Base-by-base conservation (phyloP, 257 asterid genomes). In the Salvia miltiorrhiza region DNA sequence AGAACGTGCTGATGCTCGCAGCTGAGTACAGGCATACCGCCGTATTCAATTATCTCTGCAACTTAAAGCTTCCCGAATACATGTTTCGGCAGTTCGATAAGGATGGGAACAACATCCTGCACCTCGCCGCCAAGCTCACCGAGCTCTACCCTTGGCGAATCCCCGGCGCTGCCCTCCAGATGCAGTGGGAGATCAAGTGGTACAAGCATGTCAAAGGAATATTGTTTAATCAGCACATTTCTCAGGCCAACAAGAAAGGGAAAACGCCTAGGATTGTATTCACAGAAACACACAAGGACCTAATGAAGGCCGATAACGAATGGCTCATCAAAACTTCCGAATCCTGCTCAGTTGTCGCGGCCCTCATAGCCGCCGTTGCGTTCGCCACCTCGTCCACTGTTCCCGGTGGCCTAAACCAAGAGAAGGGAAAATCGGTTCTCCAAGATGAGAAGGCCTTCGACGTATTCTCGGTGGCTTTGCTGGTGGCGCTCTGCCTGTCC, bases 281-380 rank as follows among this genome's bases (percentile, higher is more conserved):
- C 71, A 48, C 59, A 2, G 56, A 14, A 9, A 78, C 83, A 13
- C 90, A 88, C 32, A 33, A 57, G 16, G 20, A 43, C 0, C 80
- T 86, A 0, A 48, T 73, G 26, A 53, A 79, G 45, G 73, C 67
- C 1, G 88, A 88, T 9, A 72, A 66, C 20, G 41, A 71, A 0
- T 88, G 95, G 95, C 76, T 88, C 26, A 71, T 67, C 45, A 84
- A 81, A 56, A 88, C 95, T 26, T 83, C 95, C 2, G 83, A 88
- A 48, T 88, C 95, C 3, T 88, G 89, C 84, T 88, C 90, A 0
- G 72, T 86, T 2, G 43, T 84, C 0, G 90, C 90, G 0, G 88
- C 90, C 9, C 90, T 88, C 37, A 79, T 86, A 20, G 95, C 93
- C 44, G 63, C 83, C 17, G 90, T 82, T 10, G 90, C 90, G 3